These are phyloP conservation scores for Craterostigma plantagineum DNA, from an alignment of 257 asterid species.

Conservation along the genomic window DNA sequence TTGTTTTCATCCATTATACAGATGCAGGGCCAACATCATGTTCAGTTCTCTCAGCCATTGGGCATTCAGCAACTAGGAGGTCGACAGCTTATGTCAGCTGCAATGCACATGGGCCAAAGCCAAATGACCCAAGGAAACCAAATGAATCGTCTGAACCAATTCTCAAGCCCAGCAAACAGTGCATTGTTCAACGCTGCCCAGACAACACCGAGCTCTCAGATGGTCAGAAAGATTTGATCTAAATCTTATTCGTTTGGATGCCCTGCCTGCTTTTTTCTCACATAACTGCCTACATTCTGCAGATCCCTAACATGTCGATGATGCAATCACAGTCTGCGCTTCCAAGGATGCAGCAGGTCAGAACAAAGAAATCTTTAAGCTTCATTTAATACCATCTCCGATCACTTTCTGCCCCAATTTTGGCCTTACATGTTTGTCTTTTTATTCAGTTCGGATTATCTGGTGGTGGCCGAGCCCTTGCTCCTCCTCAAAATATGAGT, in stretches of 20 bases:
- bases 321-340: slow-evolving; percentile 63
- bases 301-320: slow-evolving; percentile 91
- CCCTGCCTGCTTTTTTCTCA: slow-evolving; percentile 9
- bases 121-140: slow-evolving; percentile 86
- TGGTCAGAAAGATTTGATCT: slow-evolving; percentile 31
- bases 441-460: slow-evolving; percentile 56
- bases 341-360: slow-evolving; percentile 48
- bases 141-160: slow-evolving; percentile 82
- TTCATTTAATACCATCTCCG: slow-evolving; percentile 23
- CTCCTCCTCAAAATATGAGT: slow-evolving; percentile 46
- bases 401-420: slow-evolving; percentile 1
- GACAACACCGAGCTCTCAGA: slow-evolving; percentile 59
- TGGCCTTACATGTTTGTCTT: background rate
- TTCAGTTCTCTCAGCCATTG: slow-evolving; percentile 81
- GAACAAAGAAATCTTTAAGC: too few species aligned
- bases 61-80: slow-evolving; percentile 70
- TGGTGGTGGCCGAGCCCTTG: slow-evolving; percentile 48
- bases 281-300: slow-evolving; percentile 13
- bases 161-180: slow-evolving; percentile 65
- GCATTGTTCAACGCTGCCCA: slow-evolving; percentile 88
- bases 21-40: slow-evolving; percentile 83
- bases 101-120: slow-evolving; percentile 62
- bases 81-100: slow-evolving; percentile 68
- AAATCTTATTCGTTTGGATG: slow-evolving; percentile 2
- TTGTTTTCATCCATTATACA: slow-evolving; percentile 15